phyloP scores from a whole-genome alignment of 225 moss, liverwort and hornwort species.

The Polytrichum commune region DNA sequence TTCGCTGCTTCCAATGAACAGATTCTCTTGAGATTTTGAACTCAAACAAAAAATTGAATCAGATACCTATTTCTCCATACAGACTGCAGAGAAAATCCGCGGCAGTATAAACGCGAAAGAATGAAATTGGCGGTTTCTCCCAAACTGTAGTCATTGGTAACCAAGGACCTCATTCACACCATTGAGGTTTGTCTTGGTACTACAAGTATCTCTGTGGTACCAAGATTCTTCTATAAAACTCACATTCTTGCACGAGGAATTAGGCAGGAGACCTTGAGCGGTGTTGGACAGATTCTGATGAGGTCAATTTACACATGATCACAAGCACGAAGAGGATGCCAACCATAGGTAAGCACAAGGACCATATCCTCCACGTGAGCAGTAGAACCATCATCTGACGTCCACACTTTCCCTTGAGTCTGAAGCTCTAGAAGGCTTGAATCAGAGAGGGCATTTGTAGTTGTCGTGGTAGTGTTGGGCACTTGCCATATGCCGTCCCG shows the following conservation, averaged over 20 bases:
- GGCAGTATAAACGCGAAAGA: no score
- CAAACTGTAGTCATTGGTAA: no score
- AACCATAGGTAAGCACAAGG: conserved; percentile 78
- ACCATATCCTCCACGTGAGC: conserved; percentile 64
- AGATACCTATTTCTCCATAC: no score
- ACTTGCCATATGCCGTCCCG: conserved; percentile 85
- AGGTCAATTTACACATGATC: neutral
- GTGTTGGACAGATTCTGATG: no score
- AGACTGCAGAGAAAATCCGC: no score
- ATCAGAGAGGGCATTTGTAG: conserved; percentile 8
- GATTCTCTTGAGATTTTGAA: no score
- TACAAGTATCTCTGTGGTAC: neutral
- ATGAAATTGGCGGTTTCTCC: no score
- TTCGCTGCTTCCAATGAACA: no score
- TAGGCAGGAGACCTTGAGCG: no score
- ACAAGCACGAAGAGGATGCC: conserved; percentile 23
- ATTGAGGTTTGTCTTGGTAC: neutral
- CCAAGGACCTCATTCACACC: neutral
- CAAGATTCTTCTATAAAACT: no score
- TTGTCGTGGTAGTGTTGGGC: conserved; percentile 30
- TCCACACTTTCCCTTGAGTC: conserved; percentile 50
- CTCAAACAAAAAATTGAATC: no score
- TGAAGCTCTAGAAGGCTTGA: conserved; percentile 24
- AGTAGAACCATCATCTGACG: conserved; percentile 32
- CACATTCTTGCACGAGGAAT: no score